A percentile compares a stretch with the other conserved stretches of the same genome.
phyloP scores from a whole-genome alignment of 108 stramenopile species.

The Epithemia pelagica region DNA sequence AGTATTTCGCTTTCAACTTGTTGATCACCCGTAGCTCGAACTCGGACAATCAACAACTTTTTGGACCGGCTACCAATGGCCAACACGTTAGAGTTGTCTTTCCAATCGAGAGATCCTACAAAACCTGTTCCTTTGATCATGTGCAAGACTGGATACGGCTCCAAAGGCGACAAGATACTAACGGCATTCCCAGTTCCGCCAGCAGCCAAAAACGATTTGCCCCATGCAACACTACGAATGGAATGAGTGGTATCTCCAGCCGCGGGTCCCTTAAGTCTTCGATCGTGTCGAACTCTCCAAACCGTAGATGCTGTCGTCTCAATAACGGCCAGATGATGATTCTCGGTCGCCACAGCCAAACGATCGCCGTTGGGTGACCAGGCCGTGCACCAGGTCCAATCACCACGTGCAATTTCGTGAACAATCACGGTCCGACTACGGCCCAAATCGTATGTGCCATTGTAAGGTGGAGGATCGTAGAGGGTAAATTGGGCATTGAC shows the following conservation, averaged over 20 bases:
- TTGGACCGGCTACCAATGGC: constrained; percentile 60
- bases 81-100: constrained; percentile 36
- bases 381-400: constrained; percentile 56
- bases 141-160: constrained; percentile 50
- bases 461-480: constrained; percentile 9
- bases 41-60: constrained; percentile 39
- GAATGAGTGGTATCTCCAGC: constrained; percentile 42
- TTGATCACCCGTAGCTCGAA: constrained; percentile 24
- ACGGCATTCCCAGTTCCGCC: constrained; percentile 66
- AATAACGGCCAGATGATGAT: constrained; percentile 56
- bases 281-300: constrained; percentile 58
- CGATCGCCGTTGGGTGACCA: constrained; percentile 72
- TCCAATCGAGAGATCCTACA: constrained; percentile 58
- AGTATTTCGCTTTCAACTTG: constrained; percentile 39
- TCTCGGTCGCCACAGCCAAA: constrained; percentile 64
- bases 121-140: constrained; percentile 47
- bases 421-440: constrained; percentile 38
- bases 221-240: constrained; percentile 70
- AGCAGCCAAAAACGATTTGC: constrained; percentile 52
- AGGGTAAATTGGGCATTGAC: constrained; percentile 25
- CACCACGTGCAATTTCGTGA: constrained; percentile 41
- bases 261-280: constrained; percentile 24
- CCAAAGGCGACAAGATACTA: constrained; percentile 54
- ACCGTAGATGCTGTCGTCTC: constrained; percentile 40
- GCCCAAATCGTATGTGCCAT: constrained; percentile 30